These are phyloP conservation scores for Blepharisma japonicum DNA, from an alignment of 73 alveolate genomes.

Conservation along the genomic window DNA sequence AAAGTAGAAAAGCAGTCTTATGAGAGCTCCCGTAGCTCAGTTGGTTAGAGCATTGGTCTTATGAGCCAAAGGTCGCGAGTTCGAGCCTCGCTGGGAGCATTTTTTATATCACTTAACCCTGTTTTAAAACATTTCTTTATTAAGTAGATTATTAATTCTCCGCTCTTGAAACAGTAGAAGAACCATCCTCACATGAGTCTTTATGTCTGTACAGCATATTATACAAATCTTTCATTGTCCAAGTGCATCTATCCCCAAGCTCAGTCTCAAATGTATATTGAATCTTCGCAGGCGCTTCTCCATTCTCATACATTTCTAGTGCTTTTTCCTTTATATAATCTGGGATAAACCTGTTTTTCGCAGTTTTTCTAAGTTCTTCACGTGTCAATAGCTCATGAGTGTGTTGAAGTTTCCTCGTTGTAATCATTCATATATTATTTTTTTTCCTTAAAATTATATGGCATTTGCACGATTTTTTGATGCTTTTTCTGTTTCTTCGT, in stretches of 20 bases:
- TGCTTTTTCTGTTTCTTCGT: neutral
- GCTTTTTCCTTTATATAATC: neutral
- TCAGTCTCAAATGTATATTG: slow-evolving; percentile 1
- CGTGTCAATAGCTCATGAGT: neutral
- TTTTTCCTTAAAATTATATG: neutral
- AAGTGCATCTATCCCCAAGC: neutral
- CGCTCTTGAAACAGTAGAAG: too few species aligned
- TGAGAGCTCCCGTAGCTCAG: slow-evolving; percentile 29
- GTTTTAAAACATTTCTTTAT: too few species aligned
- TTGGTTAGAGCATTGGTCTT: slow-evolving; percentile 31
- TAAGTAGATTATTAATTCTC: too few species aligned
- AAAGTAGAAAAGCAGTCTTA: too few species aligned
- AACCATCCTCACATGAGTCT: too few species aligned
- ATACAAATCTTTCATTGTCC: too few species aligned
- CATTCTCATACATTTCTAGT: neutral
- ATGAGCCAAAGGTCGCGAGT: slow-evolving; percentile 34
- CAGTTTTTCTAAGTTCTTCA: neutral
- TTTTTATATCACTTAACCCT: neutral
- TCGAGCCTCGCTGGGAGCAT: slow-evolving; percentile 32
- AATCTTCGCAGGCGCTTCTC: slow-evolving; percentile 11
- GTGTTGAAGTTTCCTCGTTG: neutral
- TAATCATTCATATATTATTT: neutral
- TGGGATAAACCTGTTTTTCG: neutral
- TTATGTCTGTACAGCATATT: too few species aligned
- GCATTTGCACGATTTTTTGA: neutral